These are phyloP conservation scores for Petunia axillaris DNA, from an alignment of 257 asterid genomes.

Conservation along the genomic window DNA sequence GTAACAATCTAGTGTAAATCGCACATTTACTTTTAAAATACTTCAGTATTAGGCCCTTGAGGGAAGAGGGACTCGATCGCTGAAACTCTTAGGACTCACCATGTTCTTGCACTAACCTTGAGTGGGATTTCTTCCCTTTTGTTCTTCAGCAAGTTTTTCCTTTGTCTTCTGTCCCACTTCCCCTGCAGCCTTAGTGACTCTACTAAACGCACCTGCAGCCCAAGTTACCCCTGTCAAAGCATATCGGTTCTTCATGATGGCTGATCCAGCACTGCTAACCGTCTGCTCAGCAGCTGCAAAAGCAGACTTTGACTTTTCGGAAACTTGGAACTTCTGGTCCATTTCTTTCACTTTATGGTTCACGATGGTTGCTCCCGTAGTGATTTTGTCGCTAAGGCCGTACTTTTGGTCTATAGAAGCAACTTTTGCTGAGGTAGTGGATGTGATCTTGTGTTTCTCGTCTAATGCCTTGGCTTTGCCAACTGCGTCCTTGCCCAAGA, in stretches of 20 bases:
- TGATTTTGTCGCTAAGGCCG: conserved; percentile 63
- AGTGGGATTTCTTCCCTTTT: conserved; percentile 42
- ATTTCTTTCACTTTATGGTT: conserved; percentile 67
- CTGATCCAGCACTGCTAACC: conserved; percentile 59
- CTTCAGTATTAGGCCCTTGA: conserved; percentile 46
- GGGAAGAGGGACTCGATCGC: conserved; percentile 26
- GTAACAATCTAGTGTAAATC: background rate
- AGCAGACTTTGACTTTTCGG: conserved; percentile 65
- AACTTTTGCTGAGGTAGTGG: conserved; percentile 66
- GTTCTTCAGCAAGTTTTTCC: conserved; percentile 62
- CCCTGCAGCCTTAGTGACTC: conserved; percentile 60
- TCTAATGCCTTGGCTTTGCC: conserved; percentile 64
- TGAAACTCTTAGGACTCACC: conserved; percentile 27
- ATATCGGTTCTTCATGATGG: conserved; percentile 65
- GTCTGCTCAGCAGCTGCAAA: conserved; percentile 65
- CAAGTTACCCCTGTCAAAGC: conserved; percentile 60
- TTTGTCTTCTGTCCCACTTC: conserved; percentile 66
- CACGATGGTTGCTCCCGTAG: conserved; percentile 54
- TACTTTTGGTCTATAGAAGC: conserved; percentile 63
- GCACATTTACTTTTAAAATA: conserved; percentile 5
- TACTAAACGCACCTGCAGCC: conserved; percentile 64
- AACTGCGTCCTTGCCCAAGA: conserved; percentile 65
- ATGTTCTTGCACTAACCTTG: conserved; percentile 41
- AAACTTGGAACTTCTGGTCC: conserved; percentile 66
- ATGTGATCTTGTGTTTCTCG: conserved; percentile 60